Conservation (phyloP, 495 filamentous ascomycete species). For the Penicillium atrosanguineum region DNA sequence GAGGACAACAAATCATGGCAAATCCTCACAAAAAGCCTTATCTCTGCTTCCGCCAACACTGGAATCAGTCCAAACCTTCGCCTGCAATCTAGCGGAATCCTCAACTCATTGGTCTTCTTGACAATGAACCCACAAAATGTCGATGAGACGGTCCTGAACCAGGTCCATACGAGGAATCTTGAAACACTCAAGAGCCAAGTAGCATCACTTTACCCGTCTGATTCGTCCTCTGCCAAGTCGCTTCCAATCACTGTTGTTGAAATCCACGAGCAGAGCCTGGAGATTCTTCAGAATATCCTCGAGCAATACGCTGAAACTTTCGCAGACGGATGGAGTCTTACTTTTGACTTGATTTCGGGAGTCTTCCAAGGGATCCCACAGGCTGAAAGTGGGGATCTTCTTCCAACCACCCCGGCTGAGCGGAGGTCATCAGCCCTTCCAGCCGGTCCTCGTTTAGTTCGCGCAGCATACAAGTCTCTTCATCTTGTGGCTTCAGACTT, state of each 20-base stretch:
- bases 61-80: constrained; percentile 59
- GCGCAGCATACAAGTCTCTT: constrained; percentile 80
- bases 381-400: constrained; percentile 16
- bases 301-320: constrained; percentile 88
- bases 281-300: constrained; percentile 75
- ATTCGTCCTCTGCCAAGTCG: constrained; percentile 26
- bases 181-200: constrained; percentile 61
- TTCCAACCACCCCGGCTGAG: constrained; percentile 9
- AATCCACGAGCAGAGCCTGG: constrained; percentile 78
- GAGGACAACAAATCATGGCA: constrained; percentile 71
- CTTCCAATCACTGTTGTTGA: constrained; percentile 60
- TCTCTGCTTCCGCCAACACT: constrained; percentile 57
- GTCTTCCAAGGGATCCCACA: constrained; percentile 60
- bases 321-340: constrained; percentile 74
- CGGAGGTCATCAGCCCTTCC: constrained; percentile 37
- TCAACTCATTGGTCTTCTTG: constrained; percentile 67
- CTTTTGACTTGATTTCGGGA: constrained; percentile 81
- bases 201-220: constrained; percentile 45
- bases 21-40: constrained; percentile 65
- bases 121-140: constrained; percentile 37
- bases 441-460: constrained; percentile 70
- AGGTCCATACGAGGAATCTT: constrained; percentile 69
- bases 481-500: constrained; percentile 97
- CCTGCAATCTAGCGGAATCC: constrained; percentile 66
- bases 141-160: constrained; percentile 34